Conservation (phyloP, 2,329 filamentous ascomycete species). For the Epichloe sibirici region DNA sequence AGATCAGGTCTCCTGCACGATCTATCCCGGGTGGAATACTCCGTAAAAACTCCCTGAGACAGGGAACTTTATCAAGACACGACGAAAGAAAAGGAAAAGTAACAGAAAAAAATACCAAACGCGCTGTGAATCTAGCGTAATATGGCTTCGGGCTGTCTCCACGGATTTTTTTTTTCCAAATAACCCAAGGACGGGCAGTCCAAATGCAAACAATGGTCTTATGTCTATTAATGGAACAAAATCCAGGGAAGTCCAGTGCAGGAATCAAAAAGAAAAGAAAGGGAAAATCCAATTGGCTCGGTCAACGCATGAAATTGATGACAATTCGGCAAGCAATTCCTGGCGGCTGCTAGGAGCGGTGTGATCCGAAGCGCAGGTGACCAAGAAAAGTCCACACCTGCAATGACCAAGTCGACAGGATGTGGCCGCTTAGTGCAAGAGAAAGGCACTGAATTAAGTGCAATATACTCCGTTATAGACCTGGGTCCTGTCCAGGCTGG, state of each 20-base stretch:
- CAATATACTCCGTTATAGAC: slow-evolving; percentile 2
- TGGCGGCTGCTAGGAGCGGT: slow-evolving; percentile 5
- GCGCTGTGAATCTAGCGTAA: background rate
- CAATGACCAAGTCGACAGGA: slow-evolving; percentile 4
- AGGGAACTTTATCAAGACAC: background rate
- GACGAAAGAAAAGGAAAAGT: background rate
- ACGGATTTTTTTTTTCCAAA: background rate
- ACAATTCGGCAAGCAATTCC: slow-evolving; percentile 1
- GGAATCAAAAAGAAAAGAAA: background rate
- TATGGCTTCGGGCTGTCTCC: background rate
- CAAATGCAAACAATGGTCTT: background rate
- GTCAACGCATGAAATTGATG: slow-evolving; percentile 2
- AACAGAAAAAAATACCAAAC: background rate
- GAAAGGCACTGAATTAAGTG: slow-evolving; percentile 6
- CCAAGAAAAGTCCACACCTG: slow-evolving; percentile 1
- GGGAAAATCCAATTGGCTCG: slow-evolving; percentile 1
- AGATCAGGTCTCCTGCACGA: background rate
- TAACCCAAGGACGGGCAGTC: background rate
- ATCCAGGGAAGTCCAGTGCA: slow-evolving; percentile 2
- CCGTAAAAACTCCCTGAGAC: background rate
- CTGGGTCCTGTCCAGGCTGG: slow-evolving; percentile 2
- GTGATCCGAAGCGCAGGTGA: slow-evolving; percentile 6
- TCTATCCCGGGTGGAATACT: background rate
- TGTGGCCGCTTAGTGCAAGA: background rate
- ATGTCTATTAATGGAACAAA: background rate